Base-by-base conservation (phyloP, 2,329 filamentous ascomycete species). In the Raffaelea albimanens region DNA sequence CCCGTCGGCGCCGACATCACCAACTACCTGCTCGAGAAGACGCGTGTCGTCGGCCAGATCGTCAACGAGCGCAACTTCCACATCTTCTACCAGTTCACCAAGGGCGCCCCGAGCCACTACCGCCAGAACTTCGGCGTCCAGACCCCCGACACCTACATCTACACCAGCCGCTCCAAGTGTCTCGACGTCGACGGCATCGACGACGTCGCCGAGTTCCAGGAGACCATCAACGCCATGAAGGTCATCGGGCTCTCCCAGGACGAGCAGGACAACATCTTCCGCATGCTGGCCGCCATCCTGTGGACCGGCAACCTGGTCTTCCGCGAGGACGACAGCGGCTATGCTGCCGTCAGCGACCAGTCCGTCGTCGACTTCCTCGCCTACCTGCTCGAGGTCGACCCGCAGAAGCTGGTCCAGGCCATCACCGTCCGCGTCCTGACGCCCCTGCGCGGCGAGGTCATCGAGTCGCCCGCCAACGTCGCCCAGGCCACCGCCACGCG, bases 81-180 rank as follows among this genome's bases (percentile, higher is more conserved):
- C 68, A 97, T 98, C 59, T 98, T 98, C 66, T 98, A 98, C 68
- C 93, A 98, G 66, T 96, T 97, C 66, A 87, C 93, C 42, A 98
- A 97, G 68, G 89, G 87, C 4, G 91, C 91, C 10, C 85, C 89
- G n/a, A 76, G 84, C 56, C 80, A 84, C 50, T 94, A 97, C 66
- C 77, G 88, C 63, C 82, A 93, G 59, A 82, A 73, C n/a, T 96
- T 87, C 61, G 93, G 93, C 44, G 73, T 98, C 19, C 91, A 97
- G 63, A 84, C 85, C 57, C 93, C 93, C 21, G 86, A 95, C 59
- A 87, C 89, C 31, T 98, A 98, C 65, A 70, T 87, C 21, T 98
- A 98, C 64, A 95, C 90, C 16, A 96, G 88, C 66, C 82, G 80
- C 56, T 95, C 91, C 50, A 95, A 95, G 70, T 98, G 93, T 62